phyloP scores from a whole-genome alignment of 129 eudicot species.

The Tagetes erecta region DNA sequence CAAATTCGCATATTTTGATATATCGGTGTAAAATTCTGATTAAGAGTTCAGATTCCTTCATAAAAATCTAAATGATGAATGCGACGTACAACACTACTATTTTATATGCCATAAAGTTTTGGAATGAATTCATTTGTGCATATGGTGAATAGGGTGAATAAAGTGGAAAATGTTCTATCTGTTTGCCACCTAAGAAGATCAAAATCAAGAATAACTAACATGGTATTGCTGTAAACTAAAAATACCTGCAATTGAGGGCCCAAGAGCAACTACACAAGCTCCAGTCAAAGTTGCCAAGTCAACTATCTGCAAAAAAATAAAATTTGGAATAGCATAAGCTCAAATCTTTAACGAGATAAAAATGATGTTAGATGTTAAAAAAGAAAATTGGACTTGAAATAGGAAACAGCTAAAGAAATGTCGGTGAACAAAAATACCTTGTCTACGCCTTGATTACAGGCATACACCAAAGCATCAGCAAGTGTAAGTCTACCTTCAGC shows the following conservation, averaged over 20 bases:
- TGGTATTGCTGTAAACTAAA: not conserved
- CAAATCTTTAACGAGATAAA: not conserved
- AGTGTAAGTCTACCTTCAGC: slow-evolving; percentile 99
- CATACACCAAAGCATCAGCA: slow-evolving; percentile 97
- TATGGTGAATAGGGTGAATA: not conserved
- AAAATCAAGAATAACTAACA: not conserved
- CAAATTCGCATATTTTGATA: too few relatives aligned
- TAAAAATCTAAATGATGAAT: not conserved
- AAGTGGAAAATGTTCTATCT: not conserved
- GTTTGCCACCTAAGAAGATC: not conserved
- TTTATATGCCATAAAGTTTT: not conserved
- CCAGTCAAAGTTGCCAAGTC: slow-evolving; percentile 97
- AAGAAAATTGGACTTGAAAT: not conserved
- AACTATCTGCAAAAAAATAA: slow-evolving; percentile 57
- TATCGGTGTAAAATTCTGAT: not conserved
- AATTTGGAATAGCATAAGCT: not conserved
- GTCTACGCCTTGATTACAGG: slow-evolving; percentile 96
- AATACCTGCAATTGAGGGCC: slow-evolving; percentile 92
- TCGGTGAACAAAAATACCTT: slow-evolving; percentile 53
- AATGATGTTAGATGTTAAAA: not conserved
- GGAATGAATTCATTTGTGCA: not conserved
- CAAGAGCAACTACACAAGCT: slow-evolving; percentile 91
- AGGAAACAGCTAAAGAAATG: not conserved
- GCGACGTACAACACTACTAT: not conserved
- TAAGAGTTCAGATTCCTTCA: not conserved